Conservation (phyloP, 306 rosid genomes). For the Myrica gale region DNA sequence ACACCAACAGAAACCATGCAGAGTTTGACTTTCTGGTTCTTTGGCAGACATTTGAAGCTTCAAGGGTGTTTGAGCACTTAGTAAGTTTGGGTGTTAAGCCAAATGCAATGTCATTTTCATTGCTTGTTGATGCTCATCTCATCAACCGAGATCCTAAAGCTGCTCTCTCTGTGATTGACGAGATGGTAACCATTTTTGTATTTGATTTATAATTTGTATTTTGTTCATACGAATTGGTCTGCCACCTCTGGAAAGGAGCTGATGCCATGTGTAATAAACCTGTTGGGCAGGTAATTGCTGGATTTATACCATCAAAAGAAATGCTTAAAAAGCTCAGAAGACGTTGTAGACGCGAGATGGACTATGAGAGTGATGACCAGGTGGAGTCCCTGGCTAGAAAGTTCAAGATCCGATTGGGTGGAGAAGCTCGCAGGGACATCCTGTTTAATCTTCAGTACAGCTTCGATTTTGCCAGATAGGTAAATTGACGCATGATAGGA, state of each 20-base stretch:
- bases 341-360: slow-evolving; percentile 75
- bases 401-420: slow-evolving; percentile 47
- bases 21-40: slow-evolving; percentile 13
- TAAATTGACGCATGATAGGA: slow-evolving; percentile 23
- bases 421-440: slow-evolving; percentile 53
- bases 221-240: background rate
- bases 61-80: slow-evolving; percentile 78
- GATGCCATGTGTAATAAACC: slow-evolving; percentile 22
- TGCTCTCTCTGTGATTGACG: slow-evolving; percentile 53
- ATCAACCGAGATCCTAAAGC: slow-evolving; percentile 76
- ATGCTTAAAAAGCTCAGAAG: slow-evolving; percentile 62
- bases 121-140: slow-evolving; percentile 85
- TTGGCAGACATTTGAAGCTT: slow-evolving; percentile 78
- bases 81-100: slow-evolving; percentile 75
- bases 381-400: slow-evolving; percentile 49
- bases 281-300: slow-evolving; percentile 59
- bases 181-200: slow-evolving; percentile 59
- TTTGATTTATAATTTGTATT: background rate
- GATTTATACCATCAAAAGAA: slow-evolving; percentile 70
- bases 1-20: background rate
- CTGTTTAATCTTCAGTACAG: slow-evolving; percentile 66
- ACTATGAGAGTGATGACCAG: slow-evolving; percentile 61
- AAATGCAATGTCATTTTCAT: slow-evolving; percentile 72
- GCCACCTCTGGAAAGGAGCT: slow-evolving; percentile 18
- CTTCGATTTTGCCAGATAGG: slow-evolving; percentile 50